Evolutionary conservation across 78 protist species (phyloP), one percentile per base, ranked within the genome.

Genomic region (Neovahlkampfia damariscottae): DNA sequence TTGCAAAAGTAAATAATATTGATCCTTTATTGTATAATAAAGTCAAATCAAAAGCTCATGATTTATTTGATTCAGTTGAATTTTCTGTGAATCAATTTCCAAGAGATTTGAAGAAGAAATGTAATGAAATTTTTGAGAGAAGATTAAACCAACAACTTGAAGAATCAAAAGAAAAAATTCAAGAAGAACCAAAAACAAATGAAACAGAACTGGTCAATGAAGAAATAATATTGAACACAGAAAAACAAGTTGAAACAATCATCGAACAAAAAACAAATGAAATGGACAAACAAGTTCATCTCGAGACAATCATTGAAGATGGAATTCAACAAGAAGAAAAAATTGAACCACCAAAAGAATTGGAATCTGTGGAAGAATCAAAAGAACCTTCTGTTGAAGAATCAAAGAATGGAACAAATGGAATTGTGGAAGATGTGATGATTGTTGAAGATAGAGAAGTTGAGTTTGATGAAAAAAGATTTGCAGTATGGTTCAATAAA

Each of bases 331-430:
- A n/a, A 50, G 62, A 50, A 19, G 62, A 19, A n/a, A n/a, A n/a
- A n/a, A 19, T 50, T 50, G 62, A 50, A n/a, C 62, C n/a, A n/a
- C n/a, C n/a, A n/a, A n/a, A n/a, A n/a, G n/a, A n/a, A n/a, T n/a
- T n/a, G n/a, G n/a, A 50, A n/a, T 50, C 62, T 50, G 19, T 50
- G 62, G 62, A 50, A n/a, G 62, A n/a, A 50, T 50, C 62, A 50
- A 19, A 19, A 50, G 34, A 19, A 50, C 19, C 62, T 50, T 19
- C 34, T 50, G 62, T n/a, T 50, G 62, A 50, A 50, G 62, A 50
- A 50, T 50, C 34, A 50, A n/a, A 50, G 19, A 50, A 50, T 19
- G 19, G 62, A 50, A 50, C 62, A 19, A 50, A 50, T 50, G 62
- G 62, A n/a, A 50, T 19, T 50, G 62, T n/a, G 19, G 62, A 50